phyloP scores from a whole-genome alignment of 108 stramenopile genomes.

The Conticribra guillardii region DNA sequence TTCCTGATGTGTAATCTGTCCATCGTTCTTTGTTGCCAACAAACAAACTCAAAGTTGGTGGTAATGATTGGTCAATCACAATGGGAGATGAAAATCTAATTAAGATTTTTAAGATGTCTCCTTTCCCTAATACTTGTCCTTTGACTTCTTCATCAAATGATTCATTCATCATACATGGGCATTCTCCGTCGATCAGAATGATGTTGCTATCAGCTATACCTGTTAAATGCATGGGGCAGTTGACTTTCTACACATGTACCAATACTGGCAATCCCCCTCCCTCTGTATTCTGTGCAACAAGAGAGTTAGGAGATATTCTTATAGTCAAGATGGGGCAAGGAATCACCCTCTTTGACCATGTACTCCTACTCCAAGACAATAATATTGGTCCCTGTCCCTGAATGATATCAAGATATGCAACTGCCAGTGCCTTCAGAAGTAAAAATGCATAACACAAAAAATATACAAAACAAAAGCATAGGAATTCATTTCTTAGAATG shows the following conservation, averaged over 20 bases:
- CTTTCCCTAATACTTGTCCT: conserved; percentile 16
- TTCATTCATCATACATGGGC: conserved; percentile 15
- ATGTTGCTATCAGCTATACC: conserved; percentile 9
- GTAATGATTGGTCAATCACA: conserved; percentile 3
- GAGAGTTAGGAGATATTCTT: conserved; percentile 9
- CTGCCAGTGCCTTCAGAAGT: conserved; percentile 1
- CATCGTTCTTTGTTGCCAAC: conserved; percentile 23
- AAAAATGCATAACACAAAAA: too few species aligned
- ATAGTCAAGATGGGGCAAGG: conserved; percentile 23
- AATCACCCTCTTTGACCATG: conserved; percentile 21
- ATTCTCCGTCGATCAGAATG: conserved; percentile 24
- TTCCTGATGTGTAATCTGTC: conserved; percentile 38
- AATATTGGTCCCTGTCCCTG: conserved; percentile 33
- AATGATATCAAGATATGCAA: conserved; percentile 29
- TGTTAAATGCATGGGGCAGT: conserved; percentile 11
- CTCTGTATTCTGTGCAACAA: conserved; percentile 40
- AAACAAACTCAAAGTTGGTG: conserved; percentile 32
- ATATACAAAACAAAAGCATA: too few species aligned
- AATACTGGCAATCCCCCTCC: conserved; percentile 28
- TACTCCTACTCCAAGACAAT: conserved; percentile 36
- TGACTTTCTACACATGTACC: conserved; percentile 31
- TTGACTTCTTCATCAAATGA: conserved; percentile 18
- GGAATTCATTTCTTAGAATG: too few species aligned
- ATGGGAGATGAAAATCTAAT: conserved; percentile 33
- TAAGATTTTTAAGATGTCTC: conserved; percentile 24